Base-by-base conservation (phyloP, 2,329 filamentous ascomycete genomes). In the Septoria petroselini region DNA sequence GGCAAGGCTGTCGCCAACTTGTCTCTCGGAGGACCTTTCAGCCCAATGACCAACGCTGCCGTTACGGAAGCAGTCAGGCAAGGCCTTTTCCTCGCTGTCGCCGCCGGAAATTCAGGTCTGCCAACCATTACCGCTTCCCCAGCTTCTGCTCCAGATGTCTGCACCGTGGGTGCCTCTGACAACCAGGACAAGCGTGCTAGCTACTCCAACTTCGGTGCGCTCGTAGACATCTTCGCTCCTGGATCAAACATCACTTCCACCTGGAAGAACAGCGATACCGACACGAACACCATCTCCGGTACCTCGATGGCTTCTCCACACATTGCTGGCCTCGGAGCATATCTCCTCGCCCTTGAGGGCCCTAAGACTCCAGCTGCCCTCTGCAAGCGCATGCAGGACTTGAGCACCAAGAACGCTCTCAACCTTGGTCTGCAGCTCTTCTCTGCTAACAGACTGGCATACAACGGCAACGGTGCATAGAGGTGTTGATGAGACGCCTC, bases 271-370 rank as follows among this genome's bases (percentile, higher is more conserved):
- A 62, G 62, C 41, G 68, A 65, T 30, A 76, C 68, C 15, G 71
- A 76, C 18, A 75, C 64, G 29, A 68, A 68, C 40, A 71, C 62
- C 21, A 72, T 81, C 59, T 76, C 72, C 11, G 82, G 82, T 27
- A 85, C 82, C 4, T 81, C 76, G 29, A 84, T 84, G 81, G 82
- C 84, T 19, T 77, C 77, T 30, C 84, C 84, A 1, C 83, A 86
- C 64, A 76, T 87, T 46, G 77, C 81, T 40, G 85, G 85, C 40
- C 72, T 88, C 3, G 82, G 81, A 11, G 83, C 82, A 21, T 88
- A 87, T 68, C 70, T 88, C 25, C 82, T 87, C 71, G 68, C 68
- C n/a, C 66, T 77, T 9, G 70, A 77, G 50, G 67, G 67, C 1
- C 64, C 71, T 51, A 65, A 52, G 41, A 70, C 68, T n/a, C 75